A percentile compares a stretch with the other conserved stretches of the same genome.
Conservation (phyloP, 1,284 basidiomycete species). For the Ganoderma boninense region DNA sequence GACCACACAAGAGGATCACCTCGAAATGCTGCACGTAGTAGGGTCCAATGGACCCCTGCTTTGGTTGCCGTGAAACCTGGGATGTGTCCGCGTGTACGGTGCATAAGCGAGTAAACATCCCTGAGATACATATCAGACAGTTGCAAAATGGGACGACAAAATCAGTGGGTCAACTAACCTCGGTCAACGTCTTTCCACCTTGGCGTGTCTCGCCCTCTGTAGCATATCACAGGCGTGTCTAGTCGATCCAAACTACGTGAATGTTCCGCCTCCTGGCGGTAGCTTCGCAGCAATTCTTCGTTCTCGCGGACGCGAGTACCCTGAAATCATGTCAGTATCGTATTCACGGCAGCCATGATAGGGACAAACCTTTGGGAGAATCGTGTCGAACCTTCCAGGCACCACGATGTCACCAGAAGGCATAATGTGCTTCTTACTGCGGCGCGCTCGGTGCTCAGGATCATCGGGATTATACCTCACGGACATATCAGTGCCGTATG, state of each 20-base stretch:
- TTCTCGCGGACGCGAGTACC: conserved; percentile 44
- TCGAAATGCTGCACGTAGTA: conserved; percentile 53
- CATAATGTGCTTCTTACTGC: conserved; percentile 32
- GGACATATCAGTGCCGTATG: conserved; percentile 45
- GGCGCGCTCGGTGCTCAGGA: conserved; percentile 42
- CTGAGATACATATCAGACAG: conserved; percentile 36
- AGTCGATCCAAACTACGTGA: conserved; percentile 38
- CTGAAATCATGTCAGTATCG: conserved; percentile 31
- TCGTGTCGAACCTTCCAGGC: conserved; percentile 42
- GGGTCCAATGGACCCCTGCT: conserved; percentile 21
- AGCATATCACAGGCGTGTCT: conserved; percentile 45
- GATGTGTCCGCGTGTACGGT: conserved; percentile 51
- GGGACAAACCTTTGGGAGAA: conserved; percentile 43
- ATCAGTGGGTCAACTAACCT: conserved; percentile 38
- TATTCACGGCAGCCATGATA: neutral
- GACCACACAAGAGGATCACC: conserved; percentile 58
- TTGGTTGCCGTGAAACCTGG: conserved; percentile 34
- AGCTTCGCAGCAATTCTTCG: conserved; percentile 52
- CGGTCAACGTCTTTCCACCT: conserved; percentile 55
- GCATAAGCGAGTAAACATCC: conserved; percentile 53
- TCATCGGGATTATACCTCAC: conserved; percentile 40
- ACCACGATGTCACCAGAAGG: conserved; percentile 44
- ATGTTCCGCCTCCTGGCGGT: conserved; percentile 44
- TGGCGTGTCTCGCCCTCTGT: conserved; percentile 49
- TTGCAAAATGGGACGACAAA: neutral